Percentiles rank a stretch among this genome's conserved stretches.
phyloP scores from a whole-genome alignment of 1,284 basidiomycete genomes.

The Mycena sp. region DNA sequence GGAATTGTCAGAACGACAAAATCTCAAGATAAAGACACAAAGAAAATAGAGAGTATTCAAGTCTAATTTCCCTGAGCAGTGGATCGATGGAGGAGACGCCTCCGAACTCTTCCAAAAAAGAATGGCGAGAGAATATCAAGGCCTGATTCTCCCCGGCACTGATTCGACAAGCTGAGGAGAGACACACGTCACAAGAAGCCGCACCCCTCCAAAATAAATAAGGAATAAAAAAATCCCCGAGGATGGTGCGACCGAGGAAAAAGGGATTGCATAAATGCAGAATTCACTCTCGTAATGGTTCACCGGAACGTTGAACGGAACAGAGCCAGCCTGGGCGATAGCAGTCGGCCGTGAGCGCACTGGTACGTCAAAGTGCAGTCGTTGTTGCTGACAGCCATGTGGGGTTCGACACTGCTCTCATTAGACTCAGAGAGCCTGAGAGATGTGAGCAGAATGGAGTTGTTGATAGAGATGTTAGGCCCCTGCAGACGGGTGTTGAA shows the following conservation, averaged over 20 bases:
- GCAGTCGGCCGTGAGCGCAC: constrained; percentile 55
- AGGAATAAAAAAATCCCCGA: too few relatives aligned
- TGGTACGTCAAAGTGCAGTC: constrained; percentile 79
- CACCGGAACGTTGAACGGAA: constrained; percentile 71
- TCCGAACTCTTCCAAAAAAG: too few relatives aligned
- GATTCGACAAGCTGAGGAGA: too few relatives aligned
- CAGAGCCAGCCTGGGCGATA: constrained; percentile 60
- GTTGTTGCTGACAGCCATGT: constrained; percentile 87
- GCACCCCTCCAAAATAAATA: too few relatives aligned
- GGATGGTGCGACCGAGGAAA: too few relatives aligned
- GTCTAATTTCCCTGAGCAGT: too few relatives aligned
- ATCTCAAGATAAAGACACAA: too few relatives aligned
- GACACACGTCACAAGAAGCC: too few relatives aligned
- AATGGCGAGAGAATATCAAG: too few relatives aligned
- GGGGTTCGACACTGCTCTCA: constrained; percentile 70
- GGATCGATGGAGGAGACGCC: too few relatives aligned
- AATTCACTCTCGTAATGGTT: constrained; percentile 57
- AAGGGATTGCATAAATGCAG: constrained; percentile 12
- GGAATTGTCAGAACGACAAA: too few relatives aligned
- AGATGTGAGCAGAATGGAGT: constrained; percentile 78
- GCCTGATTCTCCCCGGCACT: too few relatives aligned
- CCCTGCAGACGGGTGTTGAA: constrained; percentile 64
- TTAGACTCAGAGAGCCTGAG: constrained; percentile 64
- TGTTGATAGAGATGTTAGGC: constrained; percentile 82
- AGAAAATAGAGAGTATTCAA: constrained; percentile 2